A percentile compares a stretch with the other conserved stretches of the same genome.
Evolutionary conservation across 345 rosid species (phyloP).

Genomic region (Mercurialis annua): DNA sequence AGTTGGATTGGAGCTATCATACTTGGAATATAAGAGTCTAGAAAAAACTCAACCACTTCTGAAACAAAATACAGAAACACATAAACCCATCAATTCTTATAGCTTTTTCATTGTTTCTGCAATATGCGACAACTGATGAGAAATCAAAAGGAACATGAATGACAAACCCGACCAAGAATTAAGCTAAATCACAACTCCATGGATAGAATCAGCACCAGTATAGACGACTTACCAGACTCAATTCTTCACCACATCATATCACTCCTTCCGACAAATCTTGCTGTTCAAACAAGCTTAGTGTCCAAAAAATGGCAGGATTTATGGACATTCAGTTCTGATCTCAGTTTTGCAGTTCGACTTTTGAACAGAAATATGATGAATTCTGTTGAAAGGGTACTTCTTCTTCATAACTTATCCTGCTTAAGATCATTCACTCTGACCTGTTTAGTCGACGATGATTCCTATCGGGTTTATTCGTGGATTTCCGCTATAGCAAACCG

Average conservation of each 20-base stretch:
- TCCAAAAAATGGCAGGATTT: slow-evolving; percentile 7
- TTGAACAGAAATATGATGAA: background rate
- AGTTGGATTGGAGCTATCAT: too few relatives aligned
- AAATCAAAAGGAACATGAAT: too few relatives aligned
- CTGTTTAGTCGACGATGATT: background rate
- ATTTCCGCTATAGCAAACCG: background rate
- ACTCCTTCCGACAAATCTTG: slow-evolving; percentile 8
- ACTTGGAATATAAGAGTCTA: too few relatives aligned
- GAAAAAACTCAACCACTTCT: too few relatives aligned
- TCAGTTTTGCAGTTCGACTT: background rate
- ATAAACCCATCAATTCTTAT: too few relatives aligned
- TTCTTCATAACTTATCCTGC: background rate
- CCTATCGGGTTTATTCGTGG: background rate
- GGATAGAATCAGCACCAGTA: background rate
- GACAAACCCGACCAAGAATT: too few relatives aligned
- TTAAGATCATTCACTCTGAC: background rate
- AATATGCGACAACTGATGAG: too few relatives aligned
- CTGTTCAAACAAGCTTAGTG: slow-evolving; percentile 11
- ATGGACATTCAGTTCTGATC: slow-evolving; percentile 15
- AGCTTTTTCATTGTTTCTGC: too few relatives aligned
- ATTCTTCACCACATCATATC: slow-evolving; percentile 10
- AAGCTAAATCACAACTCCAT: too few relatives aligned
- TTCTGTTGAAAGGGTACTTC: slow-evolving; percentile 20
- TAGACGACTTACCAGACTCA: slow-evolving; percentile 3
- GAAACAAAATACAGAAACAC: too few relatives aligned